Base-by-base conservation (phyloP, 352 stramenopile genomes). In the Globisporangium nunn region DNA sequence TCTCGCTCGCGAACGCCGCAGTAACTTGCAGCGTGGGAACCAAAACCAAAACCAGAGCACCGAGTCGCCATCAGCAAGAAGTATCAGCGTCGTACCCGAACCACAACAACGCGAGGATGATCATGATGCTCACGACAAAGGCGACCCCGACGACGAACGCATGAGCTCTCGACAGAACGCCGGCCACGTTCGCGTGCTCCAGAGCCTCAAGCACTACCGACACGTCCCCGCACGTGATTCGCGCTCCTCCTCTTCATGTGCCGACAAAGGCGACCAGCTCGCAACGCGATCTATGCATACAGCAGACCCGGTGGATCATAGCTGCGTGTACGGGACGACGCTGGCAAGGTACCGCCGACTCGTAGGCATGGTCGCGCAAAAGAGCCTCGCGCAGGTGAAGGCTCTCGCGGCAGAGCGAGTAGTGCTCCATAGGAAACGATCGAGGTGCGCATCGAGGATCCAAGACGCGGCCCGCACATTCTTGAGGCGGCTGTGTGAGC, bases 321-420 rank as follows among this genome's bases (percentile, higher is more conserved):
- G 58, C n/a, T 58, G 62, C 0, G 65, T 71, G 33, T 41, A 50
- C 44, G 67, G 67, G n/a, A 73, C 70, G 6, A 78, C 70, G 3
- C 52, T 72, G 28, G 70, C 70, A 5, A 58, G 67, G 28, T 78
- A 73, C 52, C 70, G 70, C 41, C 67, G 70, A 54, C 56, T 78
- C 31, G 70, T 78, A 8, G 70, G 70, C 1, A 73, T 61, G 30
- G 61, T 71, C 15, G 70, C 70, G 47, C 45, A 67, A 12, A 66
- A 59, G 11, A 67, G 59, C 12, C 51, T 77, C 23, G 30, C 33
- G 8, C 49, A 44, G 10, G 6, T 31, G 31, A 44, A 6, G 17
- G 37, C 7, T 4, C 6, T 12, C 3, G 49, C 49, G 12, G 37
- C 49, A 15, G 30, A 44, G 49, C 49, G 49, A 0, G 49, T 54